Evolutionary conservation across 768 basidiomycete genomes (phyloP), one percentile per base, ranked within the genome.

Genomic region (Suillus luteus): DNA sequence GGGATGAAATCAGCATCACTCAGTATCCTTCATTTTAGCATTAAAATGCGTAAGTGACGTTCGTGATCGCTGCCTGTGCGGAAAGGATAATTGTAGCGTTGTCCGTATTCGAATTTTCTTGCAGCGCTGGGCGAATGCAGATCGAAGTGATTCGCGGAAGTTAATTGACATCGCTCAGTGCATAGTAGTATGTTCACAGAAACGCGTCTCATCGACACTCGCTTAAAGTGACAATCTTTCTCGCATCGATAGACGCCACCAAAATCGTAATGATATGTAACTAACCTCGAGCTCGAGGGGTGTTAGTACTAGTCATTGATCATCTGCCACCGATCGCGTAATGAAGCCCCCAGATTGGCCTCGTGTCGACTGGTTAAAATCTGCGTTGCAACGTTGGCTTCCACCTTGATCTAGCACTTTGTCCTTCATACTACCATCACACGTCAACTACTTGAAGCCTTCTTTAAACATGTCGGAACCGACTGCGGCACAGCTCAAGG

Each of bases 401-500:
- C 19, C 10, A 33, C 9, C 52, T 33, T 52, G 51, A 10, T 52
- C 10, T 52, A 52, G 19, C 8, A 52, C 51, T 2, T 19, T 11
- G 10, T 19, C 5, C 19, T 54, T 54, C 52, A 12, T 6, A 33
- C 19, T 17, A 52, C 17, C 31, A 35, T 35, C 31, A 11, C 17
- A 54, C 31, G 19, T 51, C 14, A 9, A 27, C 8, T 9, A 3
- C 9, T 33, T 33, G 19, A 17, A 58, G 10, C 3, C 5, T 40
- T 58, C 15, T 17, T 19, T 12, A 41, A 40, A 58, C 57, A 58
- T 58, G 57, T 41, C 24, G 5, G 38, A 40, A 5, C 40, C 40
- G 24, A 33, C 40, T 10, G 62, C 40, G 3, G 8, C 1, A 10
- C 35, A 62, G 5, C 67, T 83, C 55, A 83, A 84, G 67, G 70